These are phyloP conservation scores for Knufia fluminis DNA, from an alignment of 2,329 filamentous ascomycete genomes.

Conservation along the genomic window DNA sequence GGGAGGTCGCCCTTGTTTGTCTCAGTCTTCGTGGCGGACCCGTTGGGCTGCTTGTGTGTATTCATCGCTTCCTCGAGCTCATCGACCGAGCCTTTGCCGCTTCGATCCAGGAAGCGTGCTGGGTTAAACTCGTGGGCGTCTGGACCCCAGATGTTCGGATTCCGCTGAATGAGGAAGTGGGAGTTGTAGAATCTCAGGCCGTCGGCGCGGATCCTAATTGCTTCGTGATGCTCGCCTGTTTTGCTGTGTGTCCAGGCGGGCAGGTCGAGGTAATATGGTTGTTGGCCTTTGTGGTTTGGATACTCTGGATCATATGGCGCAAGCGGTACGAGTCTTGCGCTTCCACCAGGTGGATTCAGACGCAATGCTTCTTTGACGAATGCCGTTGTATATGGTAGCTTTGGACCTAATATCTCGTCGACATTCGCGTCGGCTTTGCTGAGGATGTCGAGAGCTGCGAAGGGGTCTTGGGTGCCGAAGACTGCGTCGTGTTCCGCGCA, in stretches of 20 bases:
- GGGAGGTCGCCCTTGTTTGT: conserved; percentile 15
- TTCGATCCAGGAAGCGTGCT: conserved; percentile 39
- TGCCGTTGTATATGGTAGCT: conserved; percentile 41
- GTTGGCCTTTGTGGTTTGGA: conserved; percentile 42
- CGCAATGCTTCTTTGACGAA: conserved; percentile 32
- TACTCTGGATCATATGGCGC: conserved; percentile 38
- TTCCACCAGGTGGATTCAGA: conserved; percentile 24
- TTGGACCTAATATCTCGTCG: conserved; percentile 39
- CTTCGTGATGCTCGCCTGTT: conserved; percentile 11
- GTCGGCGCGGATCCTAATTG: conserved; percentile 13
- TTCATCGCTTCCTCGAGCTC: conserved; percentile 7
- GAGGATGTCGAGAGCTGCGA: conserved; percentile 14
- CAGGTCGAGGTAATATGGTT: conserved; percentile 46
- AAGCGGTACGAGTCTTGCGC: conserved; percentile 28
- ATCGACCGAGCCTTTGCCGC: neutral
- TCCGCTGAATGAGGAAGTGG: conserved; percentile 27
- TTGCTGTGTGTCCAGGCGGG: conserved; percentile 25
- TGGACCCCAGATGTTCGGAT: conserved; percentile 36
- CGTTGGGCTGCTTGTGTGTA: neutral
- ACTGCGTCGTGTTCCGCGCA: conserved; percentile 45
- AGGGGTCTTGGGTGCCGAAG: conserved; percentile 34
- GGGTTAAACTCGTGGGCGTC: conserved; percentile 39
- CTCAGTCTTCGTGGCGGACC: neutral
- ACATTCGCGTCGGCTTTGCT: conserved; percentile 21
- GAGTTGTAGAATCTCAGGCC: conserved; percentile 18